Conservation (phyloP, 2,329 filamentous ascomycete genomes). For the Ilyonectria robusta region DNA sequence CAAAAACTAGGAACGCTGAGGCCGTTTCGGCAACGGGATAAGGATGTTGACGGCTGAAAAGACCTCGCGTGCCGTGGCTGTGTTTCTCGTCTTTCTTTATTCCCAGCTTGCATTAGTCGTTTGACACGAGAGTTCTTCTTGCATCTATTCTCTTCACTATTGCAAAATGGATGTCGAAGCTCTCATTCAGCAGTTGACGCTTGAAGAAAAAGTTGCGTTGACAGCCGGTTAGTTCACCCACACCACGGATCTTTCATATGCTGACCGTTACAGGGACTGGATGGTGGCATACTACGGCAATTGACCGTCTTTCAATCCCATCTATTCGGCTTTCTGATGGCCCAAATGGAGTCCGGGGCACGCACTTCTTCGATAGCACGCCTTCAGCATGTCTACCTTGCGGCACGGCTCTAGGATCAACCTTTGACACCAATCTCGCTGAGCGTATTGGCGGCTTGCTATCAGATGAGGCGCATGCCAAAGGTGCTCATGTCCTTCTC, state of each 20-base stretch:
- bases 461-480: conserved; percentile 53
- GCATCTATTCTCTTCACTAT: not conserved
- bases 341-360: conserved; percentile 41
- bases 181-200: conserved; percentile 31
- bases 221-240: conserved; percentile 24
- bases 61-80: not conserved
- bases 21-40: conserved; percentile 4
- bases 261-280: conserved; percentile 26
- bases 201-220: conserved; percentile 35
- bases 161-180: conserved; percentile 32
- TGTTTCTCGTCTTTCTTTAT: conserved; percentile 1
- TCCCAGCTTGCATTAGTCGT: conserved; percentile 5
- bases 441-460: conserved; percentile 32
- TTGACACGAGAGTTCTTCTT: not conserved
- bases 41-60: conserved; percentile 7
- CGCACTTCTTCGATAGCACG: conserved; percentile 42
- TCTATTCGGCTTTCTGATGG: conserved; percentile 36
- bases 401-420: conserved; percentile 35
- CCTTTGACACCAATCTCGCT: conserved; percentile 31
- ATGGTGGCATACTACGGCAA: conserved; percentile 38
- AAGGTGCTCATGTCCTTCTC: conserved; percentile 80
- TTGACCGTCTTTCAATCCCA: conserved; percentile 35
- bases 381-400: conserved; percentile 41
- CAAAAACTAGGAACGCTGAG: conserved; percentile 8
- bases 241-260: not conserved